Percentiles rank a stretch among this genome's conserved stretches.
Conservation (phyloP, 768 basidiomycete species). For the Mycena pura region DNA sequence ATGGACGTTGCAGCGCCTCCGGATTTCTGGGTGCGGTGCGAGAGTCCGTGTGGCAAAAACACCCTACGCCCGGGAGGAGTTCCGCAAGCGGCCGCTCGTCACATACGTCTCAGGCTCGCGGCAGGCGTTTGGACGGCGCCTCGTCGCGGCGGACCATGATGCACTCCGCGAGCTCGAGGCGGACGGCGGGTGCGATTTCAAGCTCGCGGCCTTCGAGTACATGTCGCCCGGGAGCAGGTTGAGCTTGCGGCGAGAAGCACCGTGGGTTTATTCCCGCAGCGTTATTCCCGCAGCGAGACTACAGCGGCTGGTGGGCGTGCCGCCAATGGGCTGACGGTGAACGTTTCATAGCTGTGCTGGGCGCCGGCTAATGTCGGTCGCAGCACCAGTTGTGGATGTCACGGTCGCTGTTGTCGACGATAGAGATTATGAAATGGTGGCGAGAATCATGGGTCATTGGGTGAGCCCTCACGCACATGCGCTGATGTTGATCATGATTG, state of each 20-base stretch:
- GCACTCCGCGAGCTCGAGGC: constrained; percentile 55
- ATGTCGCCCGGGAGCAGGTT: constrained; percentile 69
- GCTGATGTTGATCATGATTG: background rate
- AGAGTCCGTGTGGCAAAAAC: constrained; percentile 34
- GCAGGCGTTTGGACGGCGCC: constrained; percentile 50
- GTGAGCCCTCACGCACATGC: constrained; percentile 29
- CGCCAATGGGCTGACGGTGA: constrained; percentile 71
- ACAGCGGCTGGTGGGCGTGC: constrained; percentile 71
- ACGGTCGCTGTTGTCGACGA: constrained; percentile 61
- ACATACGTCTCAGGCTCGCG: constrained; percentile 58
- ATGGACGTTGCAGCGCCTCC: constrained; percentile 36
- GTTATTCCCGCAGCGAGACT: no score
- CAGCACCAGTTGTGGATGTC: constrained; percentile 73
- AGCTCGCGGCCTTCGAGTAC: constrained; percentile 45
- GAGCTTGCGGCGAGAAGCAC: constrained; percentile 65
- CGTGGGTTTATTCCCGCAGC: constrained; percentile 51
- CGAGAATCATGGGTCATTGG: constrained; percentile 49
- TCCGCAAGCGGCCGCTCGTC: background rate
- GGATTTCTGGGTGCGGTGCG: constrained; percentile 45
- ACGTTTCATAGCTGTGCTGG: constrained; percentile 3
- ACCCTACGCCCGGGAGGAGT: constrained; percentile 36
- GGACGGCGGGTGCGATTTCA: constrained; percentile 58
- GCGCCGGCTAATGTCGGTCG: background rate
- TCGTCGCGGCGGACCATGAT: constrained; percentile 56
- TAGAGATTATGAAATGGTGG: constrained; percentile 60